A percentile compares a stretch with the other conserved stretches of the same genome.
Conservation (phyloP, 2,329 filamentous ascomycete genomes). For the Gnomoniopsis sp. region DNA sequence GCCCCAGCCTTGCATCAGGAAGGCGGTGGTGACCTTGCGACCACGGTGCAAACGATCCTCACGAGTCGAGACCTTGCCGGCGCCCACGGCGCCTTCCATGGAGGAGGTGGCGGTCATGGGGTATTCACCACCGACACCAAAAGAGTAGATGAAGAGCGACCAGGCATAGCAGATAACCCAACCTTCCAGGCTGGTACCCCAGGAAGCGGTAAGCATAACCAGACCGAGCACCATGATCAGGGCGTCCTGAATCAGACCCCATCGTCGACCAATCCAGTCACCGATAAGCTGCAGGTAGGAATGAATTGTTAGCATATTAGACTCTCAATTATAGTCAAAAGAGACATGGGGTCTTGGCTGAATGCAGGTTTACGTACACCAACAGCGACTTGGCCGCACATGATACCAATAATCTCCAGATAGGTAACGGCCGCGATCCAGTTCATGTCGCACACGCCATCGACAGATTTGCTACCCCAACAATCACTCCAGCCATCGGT, state of each 20-base stretch:
- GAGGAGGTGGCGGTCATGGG: slow-evolving; percentile 95
- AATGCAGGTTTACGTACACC: slow-evolving; percentile 52
- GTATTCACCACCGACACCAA: slow-evolving; percentile 80
- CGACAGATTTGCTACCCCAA: slow-evolving; percentile 59
- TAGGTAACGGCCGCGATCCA: slow-evolving; percentile 87
- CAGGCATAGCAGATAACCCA: slow-evolving; percentile 98
- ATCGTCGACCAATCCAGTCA: slow-evolving; percentile 83
- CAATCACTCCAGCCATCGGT: slow-evolving; percentile 65
- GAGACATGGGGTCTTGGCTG: neutral
- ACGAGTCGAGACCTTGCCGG: slow-evolving; percentile 82
- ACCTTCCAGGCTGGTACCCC: slow-evolving; percentile 82
- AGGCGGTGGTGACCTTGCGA: slow-evolving; percentile 91
- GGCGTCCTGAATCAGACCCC: slow-evolving; percentile 94
- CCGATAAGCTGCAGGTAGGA: slow-evolving; percentile 44
- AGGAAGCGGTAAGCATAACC: slow-evolving; percentile 85
- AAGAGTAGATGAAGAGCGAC: slow-evolving; percentile 84
- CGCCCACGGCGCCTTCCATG: slow-evolving; percentile 85
- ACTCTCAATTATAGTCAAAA: neutral
- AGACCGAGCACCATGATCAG: slow-evolving; percentile 91
- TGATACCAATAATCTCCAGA: slow-evolving; percentile 91
- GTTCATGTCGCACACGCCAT: slow-evolving; percentile 65
- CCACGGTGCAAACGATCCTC: slow-evolving; percentile 94
- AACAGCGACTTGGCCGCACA: slow-evolving; percentile 85
- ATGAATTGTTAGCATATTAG: neutral
- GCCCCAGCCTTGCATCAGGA: slow-evolving; percentile 98